Conservation (phyloP, 2,329 filamentous ascomycete genomes). For the Penicillium brevicompactum region DNA sequence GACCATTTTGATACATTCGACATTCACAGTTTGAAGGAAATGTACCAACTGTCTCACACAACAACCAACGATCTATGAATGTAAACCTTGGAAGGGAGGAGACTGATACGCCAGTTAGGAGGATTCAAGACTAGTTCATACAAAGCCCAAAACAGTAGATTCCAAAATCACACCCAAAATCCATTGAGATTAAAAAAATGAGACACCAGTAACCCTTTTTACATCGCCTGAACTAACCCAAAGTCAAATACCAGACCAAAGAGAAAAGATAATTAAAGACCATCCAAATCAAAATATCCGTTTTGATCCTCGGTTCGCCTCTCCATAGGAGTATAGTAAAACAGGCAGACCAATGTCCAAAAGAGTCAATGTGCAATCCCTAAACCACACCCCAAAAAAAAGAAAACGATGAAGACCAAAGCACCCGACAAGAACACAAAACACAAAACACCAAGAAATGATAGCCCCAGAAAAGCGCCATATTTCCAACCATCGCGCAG, state of each 20-base stretch:
- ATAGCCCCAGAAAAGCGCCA: conserved; percentile 18
- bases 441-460: conserved; percentile 19
- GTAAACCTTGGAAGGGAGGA: too few relatives aligned
- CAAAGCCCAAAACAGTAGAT: not conserved
- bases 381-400: conserved; percentile 1
- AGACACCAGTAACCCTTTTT: conserved; percentile 5
- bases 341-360: conserved; percentile 11
- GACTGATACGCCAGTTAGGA: too few relatives aligned
- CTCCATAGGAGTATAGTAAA: conserved; percentile 7
- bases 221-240: not conserved
- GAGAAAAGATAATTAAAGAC: conserved; percentile 4
- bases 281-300: conserved; percentile 12
- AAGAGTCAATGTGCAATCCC: conserved; percentile 11
- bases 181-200: not conserved
- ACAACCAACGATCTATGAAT: too few relatives aligned
- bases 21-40: not conserved
- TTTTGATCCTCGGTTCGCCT: conserved; percentile 15
- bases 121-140: not conserved
- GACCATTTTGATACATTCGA: not conserved
- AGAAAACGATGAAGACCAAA: conserved; percentile 3
- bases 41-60: too few relatives aligned
- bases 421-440: conserved; percentile 5
- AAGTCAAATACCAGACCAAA: not conserved
- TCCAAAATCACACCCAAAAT: not conserved
- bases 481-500: conserved; percentile 14